Base-by-base conservation (phyloP, 106 monocot species). In the Phalaenopsis equestris region DNA sequence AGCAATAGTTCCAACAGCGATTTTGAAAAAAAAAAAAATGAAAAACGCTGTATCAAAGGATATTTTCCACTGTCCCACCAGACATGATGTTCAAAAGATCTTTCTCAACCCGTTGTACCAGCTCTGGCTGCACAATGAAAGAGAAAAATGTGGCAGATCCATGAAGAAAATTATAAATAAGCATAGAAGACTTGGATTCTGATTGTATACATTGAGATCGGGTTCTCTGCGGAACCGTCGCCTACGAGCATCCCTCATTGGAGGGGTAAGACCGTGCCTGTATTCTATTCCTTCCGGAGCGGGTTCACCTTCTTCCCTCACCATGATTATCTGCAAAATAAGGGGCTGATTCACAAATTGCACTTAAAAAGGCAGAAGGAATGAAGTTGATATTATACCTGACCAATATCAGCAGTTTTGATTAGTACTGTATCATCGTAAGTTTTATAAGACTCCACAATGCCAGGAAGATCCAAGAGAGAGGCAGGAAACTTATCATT, bases 371-470 rank as follows among this genome's bases (percentile, higher is more conserved):
- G 14, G 19, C 19, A 18, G 41, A 74, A 21, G 5, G 45, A 21
- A 11, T 14, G 39, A 18, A 74, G n/a, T 0, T 74, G 37, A 7
- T 11, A 6, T 43, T 74, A 24, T 89, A 97, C 96, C 92, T 94
- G 96, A 37, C 94, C 94, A 84, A 94, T 47, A 56, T 98, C 98
- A 24, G 94, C 88, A 56, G 98, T 98, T 86, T 94, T 98, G 23
- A 94, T 94, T 18, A 93, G 84, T 21, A 91, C 89, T 43, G 86
- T 89, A 79, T 98, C 94, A 73, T 98, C 94, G 67, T 98, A 98
- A 30, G 94, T 98, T 86, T 98, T 98, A 84, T 92, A 94, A n/a
- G 98, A 98, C 80, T 98, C 94, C 82, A 98, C 82, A 4, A 93
- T 49, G 73, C 85, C 80, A 9, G 94, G 98, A 58, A 98, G 92